Conservation (phyloP, 257 asterid genomes). For the Dorcoceras hygrometricum region DNA sequence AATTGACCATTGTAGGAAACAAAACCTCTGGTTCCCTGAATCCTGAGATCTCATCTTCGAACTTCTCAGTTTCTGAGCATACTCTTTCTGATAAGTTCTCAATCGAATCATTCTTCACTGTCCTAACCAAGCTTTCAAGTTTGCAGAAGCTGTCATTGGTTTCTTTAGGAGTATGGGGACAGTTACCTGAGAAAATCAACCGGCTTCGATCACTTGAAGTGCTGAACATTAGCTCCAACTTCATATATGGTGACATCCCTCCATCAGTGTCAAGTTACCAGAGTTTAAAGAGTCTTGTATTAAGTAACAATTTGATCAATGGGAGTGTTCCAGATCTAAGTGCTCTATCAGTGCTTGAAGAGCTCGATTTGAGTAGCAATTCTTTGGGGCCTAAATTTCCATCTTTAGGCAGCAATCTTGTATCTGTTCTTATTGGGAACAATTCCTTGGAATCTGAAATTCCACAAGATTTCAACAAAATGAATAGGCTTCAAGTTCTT, state of each 20-base stretch:
- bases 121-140: slow-evolving; percentile 64
- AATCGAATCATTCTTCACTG: slow-evolving; percentile 80
- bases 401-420: slow-evolving; percentile 47
- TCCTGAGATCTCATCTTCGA: slow-evolving; percentile 33
- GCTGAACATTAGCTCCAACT: slow-evolving; percentile 68
- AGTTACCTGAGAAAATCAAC: slow-evolving; percentile 63
- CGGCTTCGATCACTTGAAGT: slow-evolving; percentile 64
- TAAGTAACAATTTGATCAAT: slow-evolving; percentile 64
- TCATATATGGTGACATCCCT: slow-evolving; percentile 63
- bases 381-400: slow-evolving; percentile 67
- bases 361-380: slow-evolving; percentile 71
- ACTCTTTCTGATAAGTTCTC: slow-evolving; percentile 62
- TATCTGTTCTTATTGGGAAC: slow-evolving; percentile 39
- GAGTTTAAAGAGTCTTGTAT: slow-evolving; percentile 50
- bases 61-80: slow-evolving; percentile 32
- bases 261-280: slow-evolving; percentile 47
- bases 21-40: slow-evolving; percentile 42
- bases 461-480: slow-evolving; percentile 44
- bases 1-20: slow-evolving; percentile 75
- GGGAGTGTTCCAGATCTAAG: slow-evolving; percentile 74
- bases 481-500: slow-evolving; percentile 43
- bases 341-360: slow-evolving; percentile 45
- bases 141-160: slow-evolving; percentile 64
- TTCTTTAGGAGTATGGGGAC: slow-evolving; percentile 81
- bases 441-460: slow-evolving; percentile 73